phyloP scores from a whole-genome alignment of 129 eudicot species.

The Artemisia argyi region DNA sequence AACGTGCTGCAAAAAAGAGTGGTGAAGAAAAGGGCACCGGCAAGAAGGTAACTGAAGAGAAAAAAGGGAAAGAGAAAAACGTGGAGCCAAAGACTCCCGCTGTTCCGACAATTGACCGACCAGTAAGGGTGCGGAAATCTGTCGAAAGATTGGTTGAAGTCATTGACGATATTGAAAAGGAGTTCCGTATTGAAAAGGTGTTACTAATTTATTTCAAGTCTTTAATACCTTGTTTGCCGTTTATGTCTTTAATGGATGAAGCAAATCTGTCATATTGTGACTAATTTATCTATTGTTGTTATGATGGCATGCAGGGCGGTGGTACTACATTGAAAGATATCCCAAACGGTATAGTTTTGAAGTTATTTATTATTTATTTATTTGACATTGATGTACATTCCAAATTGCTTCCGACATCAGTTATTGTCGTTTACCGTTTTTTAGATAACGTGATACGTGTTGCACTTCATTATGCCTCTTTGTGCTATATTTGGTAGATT shows the following conservation, averaged over 20 bases:
- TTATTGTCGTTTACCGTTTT: constrained; percentile 7
- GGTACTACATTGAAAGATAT: constrained; percentile 92
- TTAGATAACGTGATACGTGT: neutral
- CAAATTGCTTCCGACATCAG: constrained; percentile 1
- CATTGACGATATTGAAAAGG: constrained; percentile 67
- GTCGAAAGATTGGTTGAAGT: constrained; percentile 90
- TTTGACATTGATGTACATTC: neutral
- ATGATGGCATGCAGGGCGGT: constrained; percentile 74
- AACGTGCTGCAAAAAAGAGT: constrained; percentile 46
- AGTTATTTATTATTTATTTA: neutral
- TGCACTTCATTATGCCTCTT: neutral
- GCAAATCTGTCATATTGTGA: neutral
- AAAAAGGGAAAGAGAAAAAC: constrained; percentile 33
- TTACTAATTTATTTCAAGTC: neutral
- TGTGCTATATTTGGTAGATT: neutral
- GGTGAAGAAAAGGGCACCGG: constrained; percentile 29
- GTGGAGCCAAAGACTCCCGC: constrained; percentile 73
- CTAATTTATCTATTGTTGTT: constrained; percentile 16
- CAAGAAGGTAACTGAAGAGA: constrained; percentile 19
- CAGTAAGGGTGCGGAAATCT: constrained; percentile 83
- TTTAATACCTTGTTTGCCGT: constrained; percentile 19
- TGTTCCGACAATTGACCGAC: constrained; percentile 57
- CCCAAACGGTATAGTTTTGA: constrained; percentile 64
- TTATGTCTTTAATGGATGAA: constrained; percentile 9
- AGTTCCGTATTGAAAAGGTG: constrained; percentile 83